Evolutionary conservation across 805 yeast genomes (phyloP), one percentile per base, ranked within the genome.

Genomic region (Trichomonascus vanleenenianus): DNA sequence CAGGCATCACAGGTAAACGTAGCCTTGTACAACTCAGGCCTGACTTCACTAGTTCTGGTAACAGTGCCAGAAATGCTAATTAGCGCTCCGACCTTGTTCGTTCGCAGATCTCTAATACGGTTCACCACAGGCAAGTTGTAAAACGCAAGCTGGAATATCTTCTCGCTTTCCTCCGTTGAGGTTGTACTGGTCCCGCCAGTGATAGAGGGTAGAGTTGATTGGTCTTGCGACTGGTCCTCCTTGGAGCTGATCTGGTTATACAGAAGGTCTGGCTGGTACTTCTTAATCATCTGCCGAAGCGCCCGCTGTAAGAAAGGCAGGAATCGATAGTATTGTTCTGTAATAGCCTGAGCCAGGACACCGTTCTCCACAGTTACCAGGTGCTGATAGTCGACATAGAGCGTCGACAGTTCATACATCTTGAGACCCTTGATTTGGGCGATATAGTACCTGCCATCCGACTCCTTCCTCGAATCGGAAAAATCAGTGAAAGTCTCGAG

Each of bases 11-110:
- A 93, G 1, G 85, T 78, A 64, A 93, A 93, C 22, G 89, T 75
- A 11, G 87, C 98, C 49, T 75, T 78, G 69, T 73, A 86, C 50
- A 93, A 73, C 64, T 93, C 98, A 0, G 98, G 98, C 47, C 97
- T 78, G 10, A 93, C 97, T 66, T 93, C 97, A 18, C 94, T 83
- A 0, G 97, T 87, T 62, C 97, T 78, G 0, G 97, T 91, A 3
- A 93, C 96, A 0, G 98, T 93, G 46, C 97, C 98, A 7, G 91
- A 80, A 30, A 91, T 84, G 8, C 91, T 72, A 68, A 87, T 73
- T 50, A 91, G 72, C 8, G 84, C 73, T 12, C 97, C 98, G 47
- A 93, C 83, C 53, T 82, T 83, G 54, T 85, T 95, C 1, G 97
- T 85, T 58, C 93, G 76, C 47, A 93, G 74, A 59, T 91, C 97